Conservation (phyloP, 176 grass and related monocot species). For the Avena insularis region DNA sequence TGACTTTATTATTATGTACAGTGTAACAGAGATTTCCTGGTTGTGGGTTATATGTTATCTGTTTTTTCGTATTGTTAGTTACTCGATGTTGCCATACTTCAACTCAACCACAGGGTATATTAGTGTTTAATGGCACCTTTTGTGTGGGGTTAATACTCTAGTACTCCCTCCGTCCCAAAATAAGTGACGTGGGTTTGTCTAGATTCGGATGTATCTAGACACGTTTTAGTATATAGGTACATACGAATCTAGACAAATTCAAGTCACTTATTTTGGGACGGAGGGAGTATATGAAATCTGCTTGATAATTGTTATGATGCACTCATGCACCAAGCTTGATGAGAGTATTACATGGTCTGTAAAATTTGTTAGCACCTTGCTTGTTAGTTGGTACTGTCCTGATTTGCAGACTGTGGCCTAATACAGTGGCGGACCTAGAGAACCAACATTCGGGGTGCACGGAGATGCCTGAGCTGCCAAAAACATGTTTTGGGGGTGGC, state of each 20-base stretch:
- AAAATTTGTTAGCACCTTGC: not conserved
- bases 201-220: too few relatives aligned
- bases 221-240: too few relatives aligned
- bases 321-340: conserved; percentile 22
- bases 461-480: too few relatives aligned
- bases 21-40: not conserved
- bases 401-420: not conserved
- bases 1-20: not conserved
- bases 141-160: not conserved
- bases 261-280: too few relatives aligned
- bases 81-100: not conserved
- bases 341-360: not conserved
- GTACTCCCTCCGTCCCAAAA: too few relatives aligned
- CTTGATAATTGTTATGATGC: conserved; percentile 5
- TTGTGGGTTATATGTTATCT: conserved; percentile 15
- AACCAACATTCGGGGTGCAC: too few relatives aligned
- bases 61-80: conserved; percentile 10
- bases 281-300: not conserved
- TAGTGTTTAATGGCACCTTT: not conserved
- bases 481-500: too few relatives aligned
- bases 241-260: too few relatives aligned
- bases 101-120: not conserved
- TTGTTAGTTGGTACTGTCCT: not conserved
- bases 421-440: not conserved
- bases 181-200: too few relatives aligned